Conservation (phyloP, 1,284 basidiomycete genomes). For the Ustilago trichophora region DNA sequence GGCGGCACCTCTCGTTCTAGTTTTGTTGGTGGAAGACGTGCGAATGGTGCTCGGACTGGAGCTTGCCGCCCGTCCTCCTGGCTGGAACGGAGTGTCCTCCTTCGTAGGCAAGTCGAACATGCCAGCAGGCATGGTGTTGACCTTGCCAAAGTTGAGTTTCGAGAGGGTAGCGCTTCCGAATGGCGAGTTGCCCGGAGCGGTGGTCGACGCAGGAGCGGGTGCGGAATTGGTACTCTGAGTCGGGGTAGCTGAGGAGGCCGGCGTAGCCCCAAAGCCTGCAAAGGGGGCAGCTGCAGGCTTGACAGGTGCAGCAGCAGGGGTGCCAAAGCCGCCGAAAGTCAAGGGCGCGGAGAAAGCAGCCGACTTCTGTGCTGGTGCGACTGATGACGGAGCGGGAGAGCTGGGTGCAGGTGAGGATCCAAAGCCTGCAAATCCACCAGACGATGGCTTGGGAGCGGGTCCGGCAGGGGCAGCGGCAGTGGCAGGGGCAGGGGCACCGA, state of each 20-base stretch:
- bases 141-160: conserved; percentile 26
- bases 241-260: neutral
- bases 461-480: too few relatives aligned
- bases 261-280: conserved; percentile 7
- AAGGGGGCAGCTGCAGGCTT: conserved; percentile 11
- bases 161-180: conserved; percentile 22
- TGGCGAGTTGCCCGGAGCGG: conserved; percentile 6
- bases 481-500: conserved; percentile 3
- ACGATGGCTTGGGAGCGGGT: conserved; percentile 1
- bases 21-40: conserved; percentile 13
- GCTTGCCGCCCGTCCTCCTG: conserved; percentile 33
- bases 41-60: conserved; percentile 27
- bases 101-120: conserved; percentile 38
- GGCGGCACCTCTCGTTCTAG: conserved; percentile 20
- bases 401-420: conserved; percentile 2
- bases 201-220: neutral
- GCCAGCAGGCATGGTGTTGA: conserved; percentile 21
- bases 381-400: conserved; percentile 3
- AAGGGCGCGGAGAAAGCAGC: neutral
- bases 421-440: conserved; percentile 1
- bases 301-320: conserved; percentile 1
- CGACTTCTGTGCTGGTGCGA: neutral
- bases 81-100: conserved; percentile 35
- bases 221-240: conserved; percentile 5
- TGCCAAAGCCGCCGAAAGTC: conserved; percentile 9